Percentiles rank a stretch among this genome's conserved stretches.
phyloP scores from a whole-genome alignment of 768 basidiomycete species.

The Phlebiopsis flavidoalba region DNA sequence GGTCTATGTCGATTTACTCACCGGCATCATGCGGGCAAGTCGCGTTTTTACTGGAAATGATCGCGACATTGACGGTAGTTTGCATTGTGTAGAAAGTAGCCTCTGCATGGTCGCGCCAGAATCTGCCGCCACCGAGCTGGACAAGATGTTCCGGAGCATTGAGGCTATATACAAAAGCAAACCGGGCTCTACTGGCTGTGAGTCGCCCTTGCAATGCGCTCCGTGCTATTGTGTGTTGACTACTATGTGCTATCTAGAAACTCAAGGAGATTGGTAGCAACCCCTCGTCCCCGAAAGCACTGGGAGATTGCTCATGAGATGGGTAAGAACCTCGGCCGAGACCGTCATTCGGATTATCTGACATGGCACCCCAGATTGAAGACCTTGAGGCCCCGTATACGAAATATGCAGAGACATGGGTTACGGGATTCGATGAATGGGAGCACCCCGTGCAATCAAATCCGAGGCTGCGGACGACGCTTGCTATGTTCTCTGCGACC shows the following conservation, averaged over 20 bases:
- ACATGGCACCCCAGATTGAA: constrained; percentile 59
- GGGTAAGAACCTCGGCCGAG: constrained; percentile 53
- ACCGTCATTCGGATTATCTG: not conserved
- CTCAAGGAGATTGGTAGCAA: constrained; percentile 90
- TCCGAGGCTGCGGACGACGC: constrained; percentile 57
- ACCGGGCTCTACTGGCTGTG: constrained; percentile 74
- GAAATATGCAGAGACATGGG: constrained; percentile 68
- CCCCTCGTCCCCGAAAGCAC: constrained; percentile 87
- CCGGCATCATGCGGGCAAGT: constrained; percentile 86
- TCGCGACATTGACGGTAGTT: not conserved
- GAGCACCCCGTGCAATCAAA: constrained; percentile 74
- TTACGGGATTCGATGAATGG: constrained; percentile 80
- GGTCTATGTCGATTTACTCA: constrained; percentile 83
- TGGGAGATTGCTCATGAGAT: constrained; percentile 96
- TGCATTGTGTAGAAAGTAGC: constrained; percentile 72
- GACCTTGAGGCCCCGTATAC: constrained; percentile 87
- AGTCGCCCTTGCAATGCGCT: constrained; percentile 18
- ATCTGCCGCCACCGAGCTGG: constrained; percentile 92
- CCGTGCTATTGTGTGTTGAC: constrained; percentile 4
- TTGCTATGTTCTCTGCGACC: constrained; percentile 62
- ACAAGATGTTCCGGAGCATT: constrained; percentile 90
- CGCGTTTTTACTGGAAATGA: not conserved
- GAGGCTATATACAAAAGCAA: constrained; percentile 92
- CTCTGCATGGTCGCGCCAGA: constrained; percentile 94
- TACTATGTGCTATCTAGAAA: constrained; percentile 47